Conservation (phyloP, 345 rosid species). For the Euclidium syriacum region DNA sequence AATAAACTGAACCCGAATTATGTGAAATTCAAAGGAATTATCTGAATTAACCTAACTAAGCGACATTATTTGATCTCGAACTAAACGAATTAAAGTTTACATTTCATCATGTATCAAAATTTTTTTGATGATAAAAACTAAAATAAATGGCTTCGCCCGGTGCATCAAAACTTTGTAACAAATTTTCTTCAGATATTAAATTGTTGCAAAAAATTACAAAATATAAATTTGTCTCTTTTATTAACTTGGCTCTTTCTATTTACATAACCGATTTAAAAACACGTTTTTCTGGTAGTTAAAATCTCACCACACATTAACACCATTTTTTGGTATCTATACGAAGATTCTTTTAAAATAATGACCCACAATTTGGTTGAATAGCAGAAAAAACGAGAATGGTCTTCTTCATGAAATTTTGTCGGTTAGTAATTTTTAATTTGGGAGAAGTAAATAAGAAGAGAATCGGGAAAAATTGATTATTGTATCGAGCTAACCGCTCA, state of each 20-base stretch:
- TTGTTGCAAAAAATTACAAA: no score
- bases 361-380: background rate
- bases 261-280: background rate
- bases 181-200: no score
- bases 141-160: no score
- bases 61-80: no score
- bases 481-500: background rate
- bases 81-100: no score
- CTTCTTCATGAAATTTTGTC: background rate
- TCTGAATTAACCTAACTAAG: no score
- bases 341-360: background rate
- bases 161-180: no score
- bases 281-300: background rate
- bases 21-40: no score
- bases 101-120: no score
- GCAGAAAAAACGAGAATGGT: background rate
- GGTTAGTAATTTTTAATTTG: constrained; percentile 7
- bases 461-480: background rate
- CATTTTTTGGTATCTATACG: background rate
- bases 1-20: no score
- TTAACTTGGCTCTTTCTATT: background rate
- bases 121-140: no score
- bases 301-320: background rate
- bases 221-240: background rate
- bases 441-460: no score